Base-by-base conservation (phyloP, 2,329 filamentous ascomycete species). In the Clarireedia homoeocarpa region DNA sequence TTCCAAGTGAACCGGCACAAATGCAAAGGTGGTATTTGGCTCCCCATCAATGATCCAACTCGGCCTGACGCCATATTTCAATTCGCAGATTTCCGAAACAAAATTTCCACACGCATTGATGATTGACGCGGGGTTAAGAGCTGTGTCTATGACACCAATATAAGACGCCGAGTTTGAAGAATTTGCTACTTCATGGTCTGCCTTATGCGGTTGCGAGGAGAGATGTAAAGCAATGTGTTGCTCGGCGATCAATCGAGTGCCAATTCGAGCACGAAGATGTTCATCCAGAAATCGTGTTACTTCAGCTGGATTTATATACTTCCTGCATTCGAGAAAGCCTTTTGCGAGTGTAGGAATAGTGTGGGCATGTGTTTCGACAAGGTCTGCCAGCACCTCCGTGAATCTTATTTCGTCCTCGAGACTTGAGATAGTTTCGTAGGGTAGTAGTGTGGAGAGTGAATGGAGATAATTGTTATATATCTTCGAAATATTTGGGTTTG, bases 381-480 rank as follows among this genome's bases (percentile, higher is more conserved):
- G 81, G 69, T 97, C 91, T 61, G 91, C 88, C 67, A 99, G 88
- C 49, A 94, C 89, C 59, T 94, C 87, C 14, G 92, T 95, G 71
- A 99, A 99, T 55, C 83, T 81, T 61, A 91, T 86, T 72, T 97
- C 94, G 63, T 96, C 91, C 58, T 95, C 86, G 47, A 94, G 76
- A 1, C 82, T 89, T 48, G 81, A 83, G 59, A 95, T 91, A 67
- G 72, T 71, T 24, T 69, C 63, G 75, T 92, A 96, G 5, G 92
- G 91, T 4, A 97, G 81, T 15, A 99, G 79, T 0, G 91, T 95
- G 2, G 89, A 92, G 20, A 99, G 77, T 2, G 91, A 96, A 72
- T 96, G 91, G 46, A 95, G 78, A 71, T 99, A 99, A 73, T 96
- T 97, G 72, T 89, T 85, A 77, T 97, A 96, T 62, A 99, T 99